Evolutionary conservation across 2,329 filamentous ascomycete species (phyloP).

Genomic region (Ascochyta fabae): DNA sequence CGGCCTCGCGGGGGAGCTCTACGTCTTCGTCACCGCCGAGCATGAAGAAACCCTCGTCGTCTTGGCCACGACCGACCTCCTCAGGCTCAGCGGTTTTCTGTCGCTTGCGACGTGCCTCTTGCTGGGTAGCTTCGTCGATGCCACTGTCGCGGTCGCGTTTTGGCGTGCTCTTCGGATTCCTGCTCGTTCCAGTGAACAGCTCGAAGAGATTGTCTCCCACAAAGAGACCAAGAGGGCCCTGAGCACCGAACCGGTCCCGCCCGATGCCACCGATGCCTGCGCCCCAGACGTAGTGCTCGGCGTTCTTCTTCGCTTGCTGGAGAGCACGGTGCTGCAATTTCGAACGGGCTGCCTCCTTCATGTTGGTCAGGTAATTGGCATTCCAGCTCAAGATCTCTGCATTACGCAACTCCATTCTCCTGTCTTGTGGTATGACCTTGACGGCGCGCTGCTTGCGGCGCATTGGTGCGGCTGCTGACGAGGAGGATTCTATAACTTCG

Average conservation of each 20-base stretch:
- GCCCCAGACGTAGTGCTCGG: conserved; percentile 65
- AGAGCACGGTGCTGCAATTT: conserved; percentile 54
- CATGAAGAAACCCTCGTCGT: conserved; percentile 42
- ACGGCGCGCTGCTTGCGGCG: conserved; percentile 45
- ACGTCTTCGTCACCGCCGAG: conserved; percentile 57
- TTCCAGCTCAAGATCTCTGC: conserved; percentile 64
- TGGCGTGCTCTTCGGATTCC: conserved; percentile 26
- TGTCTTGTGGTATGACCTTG: conserved; percentile 57
- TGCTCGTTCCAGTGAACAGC: conserved; percentile 52
- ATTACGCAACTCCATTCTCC: conserved; percentile 60
- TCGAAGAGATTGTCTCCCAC: conserved; percentile 62
- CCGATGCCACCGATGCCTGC: conserved; percentile 64
- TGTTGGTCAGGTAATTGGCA: conserved; percentile 65
- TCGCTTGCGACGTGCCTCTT: conserved; percentile 43
- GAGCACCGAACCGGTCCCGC: conserved; percentile 32
- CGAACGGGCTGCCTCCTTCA: conserved; percentile 56
- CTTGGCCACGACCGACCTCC: conserved; percentile 43
- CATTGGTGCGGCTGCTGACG: conserved; percentile 49
- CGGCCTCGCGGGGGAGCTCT: conserved; percentile 74
- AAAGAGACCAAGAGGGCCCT: conserved; percentile 62
- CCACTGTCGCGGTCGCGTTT: conserved; percentile 47
- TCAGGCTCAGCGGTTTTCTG: conserved; percentile 40
- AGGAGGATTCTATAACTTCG: conserved; percentile 45
- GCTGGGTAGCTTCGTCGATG: conserved; percentile 43
- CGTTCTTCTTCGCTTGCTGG: conserved; percentile 66